These are phyloP conservation scores for Cynara cardunculus DNA, from an alignment of 129 eudicot species.

Conservation along the genomic window DNA sequence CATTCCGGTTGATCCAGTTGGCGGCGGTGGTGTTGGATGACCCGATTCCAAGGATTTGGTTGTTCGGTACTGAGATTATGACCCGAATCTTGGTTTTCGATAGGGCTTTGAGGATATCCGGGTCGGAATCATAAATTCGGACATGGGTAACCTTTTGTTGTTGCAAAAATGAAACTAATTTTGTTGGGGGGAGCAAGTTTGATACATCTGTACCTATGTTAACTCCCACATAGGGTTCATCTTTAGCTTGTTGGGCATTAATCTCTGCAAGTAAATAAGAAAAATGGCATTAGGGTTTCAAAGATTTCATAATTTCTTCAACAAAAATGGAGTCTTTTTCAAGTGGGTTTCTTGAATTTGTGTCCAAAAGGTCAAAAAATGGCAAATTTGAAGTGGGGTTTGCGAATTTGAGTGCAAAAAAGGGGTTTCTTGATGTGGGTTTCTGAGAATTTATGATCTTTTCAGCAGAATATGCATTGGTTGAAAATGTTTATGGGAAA, in stretches of 20 bases:
- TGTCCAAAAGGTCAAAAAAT: neutral
- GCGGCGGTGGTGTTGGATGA: conserved; percentile 90
- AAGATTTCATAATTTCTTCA: neutral
- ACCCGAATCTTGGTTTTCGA: conserved; percentile 81
- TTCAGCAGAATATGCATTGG: neutral
- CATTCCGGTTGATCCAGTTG: conserved; percentile 77
- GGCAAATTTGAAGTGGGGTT: conserved; percentile 18
- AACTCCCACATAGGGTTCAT: conserved; percentile 86
- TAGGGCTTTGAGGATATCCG: conserved; percentile 76
- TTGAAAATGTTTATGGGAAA: neutral
- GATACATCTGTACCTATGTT: conserved; percentile 94
- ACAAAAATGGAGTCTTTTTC: conserved; percentile 3
- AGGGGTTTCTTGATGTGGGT: conserved; percentile 4
- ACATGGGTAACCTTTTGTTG: conserved; percentile 76
- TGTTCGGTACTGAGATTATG: conserved; percentile 77
- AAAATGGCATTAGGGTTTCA: conserved; percentile 12
- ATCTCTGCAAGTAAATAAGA: conserved; percentile 41
- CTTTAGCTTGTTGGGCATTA: conserved; percentile 45
- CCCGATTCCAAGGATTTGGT: conserved; percentile 81
- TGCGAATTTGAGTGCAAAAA: neutral
- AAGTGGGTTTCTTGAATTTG: conserved; percentile 7
- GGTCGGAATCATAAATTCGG: conserved; percentile 77
- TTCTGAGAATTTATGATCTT: neutral
- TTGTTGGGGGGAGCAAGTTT: conserved; percentile 53
- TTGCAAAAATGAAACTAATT: conserved; percentile 64